Evolutionary conservation across 768 basidiomycete species (phyloP).

Genomic region (Macrolepiota dolichaula): DNA sequence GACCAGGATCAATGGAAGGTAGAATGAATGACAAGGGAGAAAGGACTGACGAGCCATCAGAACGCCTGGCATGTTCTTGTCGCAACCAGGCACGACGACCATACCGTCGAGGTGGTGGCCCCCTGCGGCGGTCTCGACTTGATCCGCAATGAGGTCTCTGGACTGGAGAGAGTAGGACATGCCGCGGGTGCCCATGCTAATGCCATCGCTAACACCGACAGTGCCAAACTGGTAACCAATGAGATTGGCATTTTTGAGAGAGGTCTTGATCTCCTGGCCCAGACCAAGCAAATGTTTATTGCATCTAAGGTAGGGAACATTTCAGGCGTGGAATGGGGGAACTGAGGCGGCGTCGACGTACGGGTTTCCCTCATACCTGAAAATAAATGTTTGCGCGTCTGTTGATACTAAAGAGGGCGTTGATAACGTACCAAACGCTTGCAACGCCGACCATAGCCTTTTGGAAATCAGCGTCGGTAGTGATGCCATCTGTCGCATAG

Average conservation of each 20-base stretch:
- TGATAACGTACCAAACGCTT: constrained; percentile 80
- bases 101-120: constrained; percentile 98
- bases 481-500: constrained; percentile 95
- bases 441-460: constrained; percentile 98
- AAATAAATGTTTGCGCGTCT: constrained; percentile 13
- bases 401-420: background rate
- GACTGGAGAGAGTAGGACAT: constrained; percentile 98
- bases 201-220: constrained; percentile 96
- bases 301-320: constrained; percentile 79
- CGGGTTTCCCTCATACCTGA: constrained; percentile 99
- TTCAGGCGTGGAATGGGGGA: constrained; percentile 7
- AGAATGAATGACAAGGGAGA: constrained; percentile 3
- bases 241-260: constrained; percentile 63
- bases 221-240: constrained; percentile 98
- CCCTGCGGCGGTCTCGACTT: constrained; percentile 92
- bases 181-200: constrained; percentile 94
- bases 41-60: constrained; percentile 83
- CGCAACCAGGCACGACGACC: constrained; percentile 96
- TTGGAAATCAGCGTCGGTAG: constrained; percentile 76
- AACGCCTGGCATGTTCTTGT: constrained; percentile 99
- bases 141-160: constrained; percentile 95
- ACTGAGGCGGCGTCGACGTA: constrained; percentile 42
- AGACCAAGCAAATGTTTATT: constrained; percentile 90
- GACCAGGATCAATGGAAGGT: background rate
- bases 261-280: constrained; percentile 84